These are phyloP conservation scores for Tephrocybe sp. DNA, from an alignment of 768 basidiomycete species.

Conservation along the genomic window DNA sequence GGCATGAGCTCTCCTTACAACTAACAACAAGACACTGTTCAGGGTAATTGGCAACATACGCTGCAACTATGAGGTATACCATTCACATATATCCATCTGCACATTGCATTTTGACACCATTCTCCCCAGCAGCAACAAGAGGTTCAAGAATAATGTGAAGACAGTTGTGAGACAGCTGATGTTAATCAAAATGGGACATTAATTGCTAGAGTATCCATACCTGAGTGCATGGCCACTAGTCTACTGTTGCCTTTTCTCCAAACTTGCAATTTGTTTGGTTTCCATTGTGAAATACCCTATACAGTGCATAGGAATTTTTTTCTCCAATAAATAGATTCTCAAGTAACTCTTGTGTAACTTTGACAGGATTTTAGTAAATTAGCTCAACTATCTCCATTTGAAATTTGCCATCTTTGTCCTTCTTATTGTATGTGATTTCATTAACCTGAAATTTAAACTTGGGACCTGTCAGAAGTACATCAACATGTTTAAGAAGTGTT, in stretches of 20 bases:
- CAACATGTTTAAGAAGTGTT: not conserved
- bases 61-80: no score
- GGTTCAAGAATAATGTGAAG: no score
- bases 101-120: no score
- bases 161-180: no score
- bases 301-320: not conserved
- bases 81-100: no score
- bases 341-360: not conserved
- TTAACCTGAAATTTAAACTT: conserved; percentile 23
- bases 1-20: no score
- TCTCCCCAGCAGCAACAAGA: no score
- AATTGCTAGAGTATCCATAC: no score
- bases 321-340: conserved; percentile 11
- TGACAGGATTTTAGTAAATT: not conserved
- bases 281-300: not conserved
- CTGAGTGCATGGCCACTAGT: conserved; percentile 3
- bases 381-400: not conserved
- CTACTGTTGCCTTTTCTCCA: not conserved
- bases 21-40: no score
- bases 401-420: conserved; percentile 2
- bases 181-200: no score
- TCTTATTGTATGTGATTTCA: conserved; percentile 9
- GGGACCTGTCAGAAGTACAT: conserved; percentile 14
- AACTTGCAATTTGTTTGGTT: not conserved
- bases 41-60: no score